These are phyloP conservation scores for Nigrograna mackinnonii DNA, from an alignment of 2,329 filamentous ascomycete species.

Conservation along the genomic window DNA sequence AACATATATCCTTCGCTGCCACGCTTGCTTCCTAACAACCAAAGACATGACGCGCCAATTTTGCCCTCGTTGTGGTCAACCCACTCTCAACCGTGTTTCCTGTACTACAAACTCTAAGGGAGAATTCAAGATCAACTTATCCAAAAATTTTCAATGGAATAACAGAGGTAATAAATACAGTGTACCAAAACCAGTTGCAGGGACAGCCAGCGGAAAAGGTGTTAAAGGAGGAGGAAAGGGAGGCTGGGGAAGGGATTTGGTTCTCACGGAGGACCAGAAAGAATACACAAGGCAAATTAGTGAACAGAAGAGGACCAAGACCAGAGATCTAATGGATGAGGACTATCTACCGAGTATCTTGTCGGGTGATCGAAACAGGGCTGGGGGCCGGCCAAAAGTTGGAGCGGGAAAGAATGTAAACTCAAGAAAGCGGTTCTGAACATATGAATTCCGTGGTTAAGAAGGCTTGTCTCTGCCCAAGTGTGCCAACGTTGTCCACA, in stretches of 20 bases:
- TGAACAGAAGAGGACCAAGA: slow-evolving; percentile 67
- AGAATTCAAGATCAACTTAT: slow-evolving; percentile 82
- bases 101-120: slow-evolving; percentile 84
- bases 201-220: slow-evolving; percentile 76
- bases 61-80: slow-evolving; percentile 86
- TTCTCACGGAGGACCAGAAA: slow-evolving; percentile 94
- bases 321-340: slow-evolving; percentile 90
- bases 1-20: slow-evolving; percentile 89
- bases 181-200: slow-evolving; percentile 86
- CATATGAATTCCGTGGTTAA: too few species aligned
- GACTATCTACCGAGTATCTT: slow-evolving; percentile 87
- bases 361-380: slow-evolving; percentile 72
- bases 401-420: slow-evolving; percentile 89
- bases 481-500: too few species aligned
- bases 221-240: slow-evolving; percentile 75
- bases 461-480: slow-evolving; percentile 1
- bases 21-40: slow-evolving; percentile 75
- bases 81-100: slow-evolving; percentile 80
- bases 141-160: slow-evolving; percentile 96
- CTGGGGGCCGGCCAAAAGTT: slow-evolving; percentile 72
- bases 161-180: slow-evolving; percentile 90
- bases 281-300: slow-evolving; percentile 73
- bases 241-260: slow-evolving; percentile 82
- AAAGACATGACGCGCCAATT: slow-evolving; percentile 89
- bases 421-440: slow-evolving; percentile 63